Percentiles rank a stretch among this genome's conserved stretches.
Evolutionary conservation across 2,329 filamentous ascomycete species (phyloP).

Genomic region (Trichothecium sympodiale): DNA sequence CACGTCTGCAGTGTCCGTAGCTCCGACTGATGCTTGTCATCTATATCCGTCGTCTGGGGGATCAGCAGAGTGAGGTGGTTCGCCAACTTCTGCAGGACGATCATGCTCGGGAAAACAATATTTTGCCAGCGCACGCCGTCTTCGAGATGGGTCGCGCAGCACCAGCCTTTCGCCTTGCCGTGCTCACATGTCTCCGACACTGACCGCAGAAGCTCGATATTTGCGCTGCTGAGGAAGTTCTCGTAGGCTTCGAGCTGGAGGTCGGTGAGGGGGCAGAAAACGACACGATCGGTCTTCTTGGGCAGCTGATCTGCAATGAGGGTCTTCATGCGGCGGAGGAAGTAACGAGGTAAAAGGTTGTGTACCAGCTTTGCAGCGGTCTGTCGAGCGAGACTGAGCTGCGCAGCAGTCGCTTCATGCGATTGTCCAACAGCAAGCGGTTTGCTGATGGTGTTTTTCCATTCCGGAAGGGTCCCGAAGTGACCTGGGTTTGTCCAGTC

Average conservation of each 20-base stretch:
- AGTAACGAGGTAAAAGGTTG: constrained; percentile 81
- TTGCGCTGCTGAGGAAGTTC: constrained; percentile 59
- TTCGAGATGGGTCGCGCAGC: constrained; percentile 53
- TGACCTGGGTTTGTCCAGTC: constrained; percentile 91
- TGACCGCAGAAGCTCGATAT: constrained; percentile 56
- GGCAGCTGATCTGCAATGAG: constrained; percentile 87
- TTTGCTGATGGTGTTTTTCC: constrained; percentile 66
- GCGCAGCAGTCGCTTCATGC: constrained; percentile 75
- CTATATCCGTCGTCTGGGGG: constrained; percentile 50
- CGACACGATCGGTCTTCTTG: constrained; percentile 86
- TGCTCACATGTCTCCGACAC: constrained; percentile 60
- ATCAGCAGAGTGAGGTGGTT: constrained; percentile 89
- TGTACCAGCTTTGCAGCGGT: constrained; percentile 78
- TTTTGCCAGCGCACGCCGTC: constrained; percentile 56
- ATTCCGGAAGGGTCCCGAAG: constrained; percentile 54
- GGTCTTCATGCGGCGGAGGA: constrained; percentile 84
- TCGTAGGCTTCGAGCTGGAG: constrained; percentile 75
- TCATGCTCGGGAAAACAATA: constrained; percentile 76
- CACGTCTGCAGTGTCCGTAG: constrained; percentile 63
- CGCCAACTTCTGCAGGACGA: constrained; percentile 73
- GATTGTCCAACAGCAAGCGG: constrained; percentile 83
- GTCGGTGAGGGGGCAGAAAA: constrained; percentile 85
- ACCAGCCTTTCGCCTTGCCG: constrained; percentile 62
- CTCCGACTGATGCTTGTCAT: constrained; percentile 69
- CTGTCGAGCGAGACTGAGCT: constrained; percentile 69